Conservation (phyloP, 495 filamentous ascomycete species). For the Aspergillus sclerotiicarbonarius region DNA sequence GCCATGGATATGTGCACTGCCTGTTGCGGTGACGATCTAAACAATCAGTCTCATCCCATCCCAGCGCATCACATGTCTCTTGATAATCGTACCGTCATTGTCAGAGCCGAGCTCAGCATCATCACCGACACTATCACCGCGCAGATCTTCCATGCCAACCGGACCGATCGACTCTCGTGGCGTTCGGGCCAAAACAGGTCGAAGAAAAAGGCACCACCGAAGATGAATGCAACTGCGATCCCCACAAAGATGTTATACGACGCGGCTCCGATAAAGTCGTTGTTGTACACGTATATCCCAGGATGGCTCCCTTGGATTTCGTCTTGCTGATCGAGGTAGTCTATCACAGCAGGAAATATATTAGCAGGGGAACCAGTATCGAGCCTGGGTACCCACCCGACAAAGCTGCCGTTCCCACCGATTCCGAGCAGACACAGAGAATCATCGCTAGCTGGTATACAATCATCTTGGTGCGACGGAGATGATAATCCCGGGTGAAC, state of each 20-base stretch:
- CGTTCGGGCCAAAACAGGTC: constrained; percentile 54
- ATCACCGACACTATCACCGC: constrained; percentile 40
- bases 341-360: constrained; percentile 19
- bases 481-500: constrained; percentile 48
- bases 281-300: constrained; percentile 38
- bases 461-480: constrained; percentile 51
- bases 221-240: constrained; percentile 52
- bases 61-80: background rate
- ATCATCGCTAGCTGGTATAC: constrained; percentile 55
- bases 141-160: constrained; percentile 47
- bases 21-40: constrained; percentile 39
- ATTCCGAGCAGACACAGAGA: constrained; percentile 51
- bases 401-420: constrained; percentile 47
- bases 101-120: constrained; percentile 39
- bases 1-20: constrained; percentile 34
- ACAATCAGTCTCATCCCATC: background rate
- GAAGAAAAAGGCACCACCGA: constrained; percentile 54
- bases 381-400: constrained; percentile 32
- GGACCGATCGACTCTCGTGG: constrained; percentile 39
- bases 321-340: constrained; percentile 48
- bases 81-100: constrained; percentile 33
- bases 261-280: constrained; percentile 46
- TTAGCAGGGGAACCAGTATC: background rate
- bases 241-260: constrained; percentile 55
- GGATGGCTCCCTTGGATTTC: constrained; percentile 31